Base-by-base conservation (phyloP, 352 stramenopile species). In the Phytophthora chlamydospora region DNA sequence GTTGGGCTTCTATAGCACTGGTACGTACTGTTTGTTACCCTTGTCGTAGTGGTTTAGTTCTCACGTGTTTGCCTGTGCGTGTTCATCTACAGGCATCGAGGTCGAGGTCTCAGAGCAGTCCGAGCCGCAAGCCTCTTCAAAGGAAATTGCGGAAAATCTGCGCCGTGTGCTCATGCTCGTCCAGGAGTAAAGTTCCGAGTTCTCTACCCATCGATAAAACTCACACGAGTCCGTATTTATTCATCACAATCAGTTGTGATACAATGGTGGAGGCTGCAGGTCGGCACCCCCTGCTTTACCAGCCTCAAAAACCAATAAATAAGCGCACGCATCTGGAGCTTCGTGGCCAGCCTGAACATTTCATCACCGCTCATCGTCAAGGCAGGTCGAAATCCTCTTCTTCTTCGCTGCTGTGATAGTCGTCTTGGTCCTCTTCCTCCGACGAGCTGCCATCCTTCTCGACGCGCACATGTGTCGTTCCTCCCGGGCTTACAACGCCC, bases 391-490 rank as follows among this genome's bases (percentile, higher is more conserved):
- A 66, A 36, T 70, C 50, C 39, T 67, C 54, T 10, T 73, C 68
- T 62, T 71, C 54, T 27, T 68, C 67, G 40, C 67, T 75, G 45
- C 72, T 77, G 14, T 57, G 34, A n/a, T 68, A 68, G 9, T 71
- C 39, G 11, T 67, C 51, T 42, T 79, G 57, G 2, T 72, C 62
- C 8, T 84, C 75, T 13, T 78, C 69, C 24, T 88, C 74, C 0
- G 76, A 85, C 4, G 61, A 76, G 53, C 73, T 85, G 33, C 66
- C 73, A 12, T 85, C 80, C 45, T 77, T 80, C 19, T 85, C 73
- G 10, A 93, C 56, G 9, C 68, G 72, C 49, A 93, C 70, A n/a
- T 63, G 70, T 2, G 80, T 82, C 16, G 83, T 93, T 45, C 83
- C 83, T 40, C 72, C 72, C 33, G 83, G 83, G 53, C 78, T 90